A percentile compares a stretch with the other conserved stretches of the same genome.
Evolutionary conservation across 257 asterid genomes (phyloP).

Genomic region (Solanum chaucha): DNA sequence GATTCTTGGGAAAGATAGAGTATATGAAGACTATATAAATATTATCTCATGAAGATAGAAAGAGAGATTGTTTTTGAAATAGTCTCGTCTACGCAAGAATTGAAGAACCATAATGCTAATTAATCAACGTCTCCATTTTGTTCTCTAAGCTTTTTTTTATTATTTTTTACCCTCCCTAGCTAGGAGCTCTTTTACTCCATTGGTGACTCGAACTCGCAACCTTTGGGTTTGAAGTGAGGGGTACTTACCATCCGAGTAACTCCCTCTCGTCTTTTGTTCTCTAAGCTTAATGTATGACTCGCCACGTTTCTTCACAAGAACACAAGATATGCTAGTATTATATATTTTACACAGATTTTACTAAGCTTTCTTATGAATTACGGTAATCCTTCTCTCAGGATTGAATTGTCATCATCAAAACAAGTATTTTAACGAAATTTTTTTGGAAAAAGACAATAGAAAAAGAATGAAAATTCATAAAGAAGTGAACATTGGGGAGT

Average conservation of each 20-base stretch:
- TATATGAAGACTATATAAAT: no score
- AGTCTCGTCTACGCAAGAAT: fast-evolving
- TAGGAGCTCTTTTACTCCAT: no score
- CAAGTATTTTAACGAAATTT: background rate
- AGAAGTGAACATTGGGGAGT: background rate
- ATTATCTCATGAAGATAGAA: no score
- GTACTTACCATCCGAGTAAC: no score
- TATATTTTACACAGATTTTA: background rate
- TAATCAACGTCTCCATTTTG: background rate
- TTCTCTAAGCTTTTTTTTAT: background rate
- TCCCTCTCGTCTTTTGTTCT: no score
- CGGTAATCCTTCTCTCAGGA: background rate
- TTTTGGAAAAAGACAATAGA: background rate
- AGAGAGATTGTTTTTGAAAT: no score
- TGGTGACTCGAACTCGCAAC: no score
- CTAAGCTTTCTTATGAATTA: background rate
- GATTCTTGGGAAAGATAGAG: no score
- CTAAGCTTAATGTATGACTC: no score
- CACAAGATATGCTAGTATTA: background rate
- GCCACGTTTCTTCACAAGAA: background rate
- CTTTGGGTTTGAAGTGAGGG: no score
- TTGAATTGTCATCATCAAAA: background rate
- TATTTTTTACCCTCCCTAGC: no score
- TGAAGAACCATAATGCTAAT: background rate
- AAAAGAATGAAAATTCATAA: background rate